Percentiles rank a stretch among this genome's conserved stretches.
These are phyloP conservation scores for Epicoccum sorghinum DNA, from an alignment of 2,329 filamentous ascomycete species.

Conservation along the genomic window DNA sequence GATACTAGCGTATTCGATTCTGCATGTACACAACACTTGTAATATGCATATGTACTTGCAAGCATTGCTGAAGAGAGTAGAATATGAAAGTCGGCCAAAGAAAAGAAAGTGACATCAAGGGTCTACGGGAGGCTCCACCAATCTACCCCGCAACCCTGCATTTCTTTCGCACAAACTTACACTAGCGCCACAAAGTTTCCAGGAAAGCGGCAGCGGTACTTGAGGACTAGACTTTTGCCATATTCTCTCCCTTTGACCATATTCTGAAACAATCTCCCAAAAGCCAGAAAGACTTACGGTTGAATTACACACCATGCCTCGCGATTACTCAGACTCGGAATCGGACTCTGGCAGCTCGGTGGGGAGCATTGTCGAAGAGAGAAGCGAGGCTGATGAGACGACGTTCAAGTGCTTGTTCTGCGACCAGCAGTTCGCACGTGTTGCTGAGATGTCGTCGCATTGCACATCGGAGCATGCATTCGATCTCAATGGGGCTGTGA, in stretches of 20 bases:
- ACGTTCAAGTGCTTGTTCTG: constrained; percentile 46
- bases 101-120: constrained; percentile 5
- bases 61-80: not conserved
- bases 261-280: not conserved
- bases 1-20: too few species aligned
- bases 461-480: constrained; percentile 37
- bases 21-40: too few species aligned
- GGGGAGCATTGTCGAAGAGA: constrained; percentile 43
- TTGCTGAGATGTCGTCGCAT: constrained; percentile 37
- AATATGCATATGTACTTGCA: too few species aligned
- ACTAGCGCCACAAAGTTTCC: constrained; percentile 33
- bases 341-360: constrained; percentile 40
- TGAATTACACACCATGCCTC: constrained; percentile 29
- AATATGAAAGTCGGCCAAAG: not conserved
- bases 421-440: constrained; percentile 37
- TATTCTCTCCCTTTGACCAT: not conserved
- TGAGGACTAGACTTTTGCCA: constrained; percentile 5
- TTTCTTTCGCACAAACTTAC: constrained; percentile 34
- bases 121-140: constrained; percentile 10
- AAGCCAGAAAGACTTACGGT: not conserved
- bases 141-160: constrained; percentile 35
- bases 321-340: constrained; percentile 40
- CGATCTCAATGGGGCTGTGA: constrained; percentile 34
- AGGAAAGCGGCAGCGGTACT: constrained; percentile 8
- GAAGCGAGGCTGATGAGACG: constrained; percentile 43